These are phyloP conservation scores for Leptodontidium sp. DNA, from an alignment of 2,329 filamentous ascomycete genomes.

Conservation along the genomic window DNA sequence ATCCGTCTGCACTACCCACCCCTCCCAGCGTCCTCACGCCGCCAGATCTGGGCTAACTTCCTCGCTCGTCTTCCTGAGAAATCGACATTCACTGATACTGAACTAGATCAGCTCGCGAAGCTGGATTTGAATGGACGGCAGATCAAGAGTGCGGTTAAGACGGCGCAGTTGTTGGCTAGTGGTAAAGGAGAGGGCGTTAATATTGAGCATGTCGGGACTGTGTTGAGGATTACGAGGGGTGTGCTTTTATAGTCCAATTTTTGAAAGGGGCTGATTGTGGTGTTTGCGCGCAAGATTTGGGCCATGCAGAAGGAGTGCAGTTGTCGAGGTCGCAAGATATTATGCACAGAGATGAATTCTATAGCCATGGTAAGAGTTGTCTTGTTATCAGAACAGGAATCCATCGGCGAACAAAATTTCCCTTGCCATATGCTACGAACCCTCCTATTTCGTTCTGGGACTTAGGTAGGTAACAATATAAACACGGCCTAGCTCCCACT, in stretches of 20 bases:
- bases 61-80: constrained; percentile 13
- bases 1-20: constrained; percentile 35
- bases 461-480: no score
- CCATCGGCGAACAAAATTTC: no score
- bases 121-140: constrained; percentile 46
- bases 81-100: constrained; percentile 27
- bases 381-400: no score
- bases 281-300: background rate
- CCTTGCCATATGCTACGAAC: no score
- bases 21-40: constrained; percentile 34
- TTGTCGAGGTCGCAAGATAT: no score
- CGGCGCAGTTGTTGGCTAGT: constrained; percentile 43
- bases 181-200: constrained; percentile 37
- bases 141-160: constrained; percentile 48
- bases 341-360: no score
- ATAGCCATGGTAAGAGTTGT: no score
- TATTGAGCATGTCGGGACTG: constrained; percentile 40
- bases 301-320: background rate
- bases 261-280: background rate
- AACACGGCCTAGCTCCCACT: no score
- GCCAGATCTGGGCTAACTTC: constrained; percentile 38
- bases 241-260: background rate
- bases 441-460: no score
- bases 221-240: constrained; percentile 41
- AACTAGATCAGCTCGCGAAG: constrained; percentile 30